These are phyloP conservation scores for Pelargonium nanum DNA, from an alignment of 345 rosid species.

Conservation along the genomic window DNA sequence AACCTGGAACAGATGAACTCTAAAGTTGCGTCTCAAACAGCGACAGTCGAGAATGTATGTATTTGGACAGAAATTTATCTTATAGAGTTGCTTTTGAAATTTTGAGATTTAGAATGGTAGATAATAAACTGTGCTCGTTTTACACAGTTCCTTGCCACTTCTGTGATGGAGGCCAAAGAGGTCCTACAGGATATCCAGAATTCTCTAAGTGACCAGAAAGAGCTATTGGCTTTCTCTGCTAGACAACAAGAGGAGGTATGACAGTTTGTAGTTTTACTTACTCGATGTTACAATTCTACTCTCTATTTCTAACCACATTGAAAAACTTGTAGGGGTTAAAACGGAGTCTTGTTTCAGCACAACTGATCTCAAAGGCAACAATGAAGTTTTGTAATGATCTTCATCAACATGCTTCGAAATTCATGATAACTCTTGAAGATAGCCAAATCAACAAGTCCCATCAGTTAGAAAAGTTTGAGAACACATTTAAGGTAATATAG, in stretches of 20 bases:
- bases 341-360: slow-evolving; percentile 46
- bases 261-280: slow-evolving; percentile 1
- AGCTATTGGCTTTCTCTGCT: slow-evolving; percentile 42
- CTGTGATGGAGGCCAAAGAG: slow-evolving; percentile 43
- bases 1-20: slow-evolving; percentile 40
- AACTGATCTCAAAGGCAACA: slow-evolving; percentile 51
- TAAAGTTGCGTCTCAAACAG: slow-evolving; percentile 33
- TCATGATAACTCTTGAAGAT: slow-evolving; percentile 36
- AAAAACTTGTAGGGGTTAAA: slow-evolving; percentile 36
- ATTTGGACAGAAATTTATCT: slow-evolving; percentile 2
- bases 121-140: slow-evolving; percentile 8
- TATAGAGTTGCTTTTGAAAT: neutral
- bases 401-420: slow-evolving; percentile 41
- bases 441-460: slow-evolving; percentile 38
- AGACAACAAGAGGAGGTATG: slow-evolving; percentile 62
- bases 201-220: slow-evolving; percentile 55
- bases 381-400: slow-evolving; percentile 45
- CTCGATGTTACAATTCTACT: neutral
- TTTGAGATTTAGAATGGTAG: neutral
- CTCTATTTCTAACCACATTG: neutral
- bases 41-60: slow-evolving; percentile 49
- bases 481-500: slow-evolving; percentile 43
- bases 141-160: slow-evolving; percentile 46
- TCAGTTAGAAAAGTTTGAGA: slow-evolving; percentile 49
- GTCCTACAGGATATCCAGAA: slow-evolving; percentile 39